phyloP scores from a whole-genome alignment of 108 stramenopile species.

The Cyclotella atomus region DNA sequence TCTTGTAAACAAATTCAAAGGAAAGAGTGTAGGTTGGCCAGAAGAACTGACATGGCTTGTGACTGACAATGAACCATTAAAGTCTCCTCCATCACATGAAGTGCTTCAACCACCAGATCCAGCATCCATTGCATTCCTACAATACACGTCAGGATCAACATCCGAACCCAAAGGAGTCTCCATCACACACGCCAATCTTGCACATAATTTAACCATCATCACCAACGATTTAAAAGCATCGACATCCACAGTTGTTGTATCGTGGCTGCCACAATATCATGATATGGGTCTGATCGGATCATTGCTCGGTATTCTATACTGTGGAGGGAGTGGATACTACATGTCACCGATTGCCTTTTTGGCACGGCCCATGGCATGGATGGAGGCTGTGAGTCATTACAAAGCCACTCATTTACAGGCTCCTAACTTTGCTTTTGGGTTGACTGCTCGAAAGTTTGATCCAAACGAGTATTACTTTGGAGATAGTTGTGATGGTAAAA shows the following conservation, averaged over 20 bases:
- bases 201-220: conserved; percentile 92
- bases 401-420: conserved; percentile 96
- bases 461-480: conserved; percentile 35
- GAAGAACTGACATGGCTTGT: conserved; percentile 77
- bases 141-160: conserved; percentile 98
- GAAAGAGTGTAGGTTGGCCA: conserved; percentile 55
- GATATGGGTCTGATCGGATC: conserved; percentile 99
- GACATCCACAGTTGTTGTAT: conserved; percentile 88
- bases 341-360: conserved; percentile 95
- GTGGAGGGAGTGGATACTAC: conserved; percentile 96
- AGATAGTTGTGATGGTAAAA: conserved; percentile 13
- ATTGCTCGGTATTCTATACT: conserved; percentile 91
- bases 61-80: conserved; percentile 55
- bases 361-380: conserved; percentile 93
- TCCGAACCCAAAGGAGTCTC: conserved; percentile 95
- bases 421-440: conserved; percentile 97
- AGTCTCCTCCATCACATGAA: conserved; percentile 14
- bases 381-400: conserved; percentile 80
- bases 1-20: conserved; percentile 23
- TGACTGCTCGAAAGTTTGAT: conserved; percentile 91
- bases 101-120: conserved; percentile 18
- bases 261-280: conserved; percentile 99
- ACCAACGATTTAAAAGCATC: conserved; percentile 78
- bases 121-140: conserved; percentile 90
- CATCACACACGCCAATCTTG: conserved; percentile 87